These are phyloP conservation scores for Suillus lakei DNA, from an alignment of 768 basidiomycete genomes.

Conservation along the genomic window DNA sequence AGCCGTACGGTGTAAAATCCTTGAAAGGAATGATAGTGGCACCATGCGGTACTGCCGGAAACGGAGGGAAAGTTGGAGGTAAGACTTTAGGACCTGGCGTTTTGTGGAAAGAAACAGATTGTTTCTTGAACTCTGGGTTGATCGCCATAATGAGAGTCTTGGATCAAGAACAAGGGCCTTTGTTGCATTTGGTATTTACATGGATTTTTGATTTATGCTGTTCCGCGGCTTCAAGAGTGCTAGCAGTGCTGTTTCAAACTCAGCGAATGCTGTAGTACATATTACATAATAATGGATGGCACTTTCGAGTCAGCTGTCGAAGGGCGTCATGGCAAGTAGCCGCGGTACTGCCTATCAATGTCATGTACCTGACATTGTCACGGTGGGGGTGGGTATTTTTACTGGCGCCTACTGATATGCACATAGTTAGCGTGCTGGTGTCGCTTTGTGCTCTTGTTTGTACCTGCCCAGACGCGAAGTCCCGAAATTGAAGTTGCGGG, in stretches of 20 bases:
- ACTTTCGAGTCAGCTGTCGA: too few species aligned
- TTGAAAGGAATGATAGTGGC: conserved; percentile 48
- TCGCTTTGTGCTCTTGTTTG: neutral
- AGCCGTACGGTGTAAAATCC: conserved; percentile 39
- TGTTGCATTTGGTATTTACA: conserved; percentile 8
- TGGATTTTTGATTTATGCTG: conserved; percentile 3
- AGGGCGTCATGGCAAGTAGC: too few species aligned
- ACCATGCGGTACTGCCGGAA: conserved; percentile 46
- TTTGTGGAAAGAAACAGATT: neutral
- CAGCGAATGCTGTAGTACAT: conserved; percentile 6
- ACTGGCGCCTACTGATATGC: neutral
- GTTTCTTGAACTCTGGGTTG: neutral
- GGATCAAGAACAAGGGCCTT: conserved; percentile 5
- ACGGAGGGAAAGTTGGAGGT: conserved; percentile 47
- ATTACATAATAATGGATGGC: conserved; percentile 9
- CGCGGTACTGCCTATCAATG: neutral
- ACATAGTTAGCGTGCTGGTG: neutral
- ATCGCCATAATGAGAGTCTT: conserved; percentile 4
- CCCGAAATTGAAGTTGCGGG: neutral
- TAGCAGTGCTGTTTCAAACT: neutral
- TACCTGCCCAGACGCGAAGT: neutral
- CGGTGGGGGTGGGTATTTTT: neutral
- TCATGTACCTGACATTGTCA: neutral
- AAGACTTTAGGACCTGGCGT: neutral
- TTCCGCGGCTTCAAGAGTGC: neutral